Evolutionary conservation across 352 stramenopile species (phyloP).

Genomic region (Globisporangium yorkense): DNA sequence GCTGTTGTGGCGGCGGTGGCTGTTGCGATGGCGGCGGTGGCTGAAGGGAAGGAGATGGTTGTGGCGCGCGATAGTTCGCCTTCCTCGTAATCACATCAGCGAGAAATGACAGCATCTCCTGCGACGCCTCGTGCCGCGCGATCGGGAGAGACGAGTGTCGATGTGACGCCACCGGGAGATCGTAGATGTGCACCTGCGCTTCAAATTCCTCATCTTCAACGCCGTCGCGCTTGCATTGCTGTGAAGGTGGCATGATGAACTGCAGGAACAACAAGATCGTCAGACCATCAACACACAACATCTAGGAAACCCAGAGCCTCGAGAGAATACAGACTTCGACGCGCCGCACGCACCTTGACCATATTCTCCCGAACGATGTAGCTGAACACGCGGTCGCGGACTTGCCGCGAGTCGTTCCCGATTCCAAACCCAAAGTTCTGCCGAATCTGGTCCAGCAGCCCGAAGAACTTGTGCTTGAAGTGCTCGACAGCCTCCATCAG

Average conservation of each 20-base stretch:
- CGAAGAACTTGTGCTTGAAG: conserved; percentile 34
- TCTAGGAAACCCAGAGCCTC: neutral
- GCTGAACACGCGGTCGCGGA: conserved; percentile 39
- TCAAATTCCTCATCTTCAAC: conserved; percentile 21
- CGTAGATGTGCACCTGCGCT: conserved; percentile 29
- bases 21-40: neutral
- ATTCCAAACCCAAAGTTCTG: conserved; percentile 32
- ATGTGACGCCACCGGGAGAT: conserved; percentile 27
- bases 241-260: conserved; percentile 9
- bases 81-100: conserved; percentile 28
- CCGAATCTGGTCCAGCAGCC: conserved; percentile 37
- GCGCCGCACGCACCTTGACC: conserved; percentile 25
- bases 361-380: conserved; percentile 36
- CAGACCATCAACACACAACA: neutral
- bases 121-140: conserved; percentile 30
- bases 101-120: conserved; percentile 40
- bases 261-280: conserved; percentile 1
- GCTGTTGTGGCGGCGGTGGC: neutral
- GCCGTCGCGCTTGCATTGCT: conserved; percentile 5
- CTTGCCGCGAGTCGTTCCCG: conserved; percentile 32
- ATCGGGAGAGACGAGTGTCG: conserved; percentile 19
- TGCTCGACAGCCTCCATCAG: conserved; percentile 33
- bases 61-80: neutral
- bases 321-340: neutral
- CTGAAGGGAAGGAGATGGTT: neutral